Conservation (phyloP, 495 filamentous ascomycete genomes). For the Lasiosphaeria ovina region DNA sequence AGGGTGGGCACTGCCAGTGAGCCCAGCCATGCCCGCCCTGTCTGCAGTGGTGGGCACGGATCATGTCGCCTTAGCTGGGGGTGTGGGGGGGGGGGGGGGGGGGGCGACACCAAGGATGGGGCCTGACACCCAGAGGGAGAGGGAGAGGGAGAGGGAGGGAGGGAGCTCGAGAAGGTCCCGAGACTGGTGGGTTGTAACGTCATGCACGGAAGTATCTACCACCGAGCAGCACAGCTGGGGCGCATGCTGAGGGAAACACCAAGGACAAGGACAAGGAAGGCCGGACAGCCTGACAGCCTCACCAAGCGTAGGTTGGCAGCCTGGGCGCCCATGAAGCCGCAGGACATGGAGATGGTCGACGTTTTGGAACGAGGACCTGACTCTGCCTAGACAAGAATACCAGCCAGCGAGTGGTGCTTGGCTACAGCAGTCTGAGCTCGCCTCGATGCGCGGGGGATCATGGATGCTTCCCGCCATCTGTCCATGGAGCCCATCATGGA, state of each 20-base stretch:
- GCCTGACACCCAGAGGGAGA: not conserved
- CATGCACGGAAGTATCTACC: conserved; percentile 39
- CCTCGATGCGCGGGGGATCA: too few species aligned
- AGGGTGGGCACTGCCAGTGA: conserved; percentile 15
- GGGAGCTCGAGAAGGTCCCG: conserved; percentile 13
- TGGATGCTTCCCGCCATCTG: too few species aligned
- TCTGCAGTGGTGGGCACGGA: too few species aligned
- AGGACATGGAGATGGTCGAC: not conserved
- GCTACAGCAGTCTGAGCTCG: too few species aligned
- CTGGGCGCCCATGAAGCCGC: not conserved
- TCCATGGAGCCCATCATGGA: too few species aligned
- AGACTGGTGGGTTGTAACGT: conserved; percentile 23
- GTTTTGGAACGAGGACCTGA: not conserved
- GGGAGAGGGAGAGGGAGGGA: not conserved
- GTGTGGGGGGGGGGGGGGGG: not conserved
- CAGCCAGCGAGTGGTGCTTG: too few species aligned
- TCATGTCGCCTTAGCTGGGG: too few species aligned
- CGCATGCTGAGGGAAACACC: conserved; percentile 24
- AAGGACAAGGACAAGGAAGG: not conserved
- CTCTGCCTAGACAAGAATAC: too few species aligned
- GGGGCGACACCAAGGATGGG: conserved; percentile 13
- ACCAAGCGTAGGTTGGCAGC: not conserved
- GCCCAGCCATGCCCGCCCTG: not conserved
- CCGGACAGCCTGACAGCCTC: not conserved
- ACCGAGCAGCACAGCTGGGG: conserved; percentile 26